Conservation (phyloP, 2,329 filamentous ascomycete species). For the Diaporthe sp. region DNA sequence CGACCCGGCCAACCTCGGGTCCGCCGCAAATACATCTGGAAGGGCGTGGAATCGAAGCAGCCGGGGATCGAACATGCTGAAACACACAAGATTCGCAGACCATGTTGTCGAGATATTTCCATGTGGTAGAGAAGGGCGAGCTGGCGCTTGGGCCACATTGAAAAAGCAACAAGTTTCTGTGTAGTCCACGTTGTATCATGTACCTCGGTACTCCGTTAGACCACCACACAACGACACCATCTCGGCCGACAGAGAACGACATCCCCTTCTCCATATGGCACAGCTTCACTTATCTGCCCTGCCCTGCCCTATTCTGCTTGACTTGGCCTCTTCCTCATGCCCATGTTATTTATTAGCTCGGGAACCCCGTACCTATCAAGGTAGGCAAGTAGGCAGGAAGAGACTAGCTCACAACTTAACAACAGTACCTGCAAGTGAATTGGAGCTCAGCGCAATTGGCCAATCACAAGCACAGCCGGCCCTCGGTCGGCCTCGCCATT, state of each 20-base stretch:
- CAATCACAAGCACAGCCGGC: slow-evolving; percentile 22
- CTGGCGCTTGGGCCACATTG: slow-evolving; percentile 24
- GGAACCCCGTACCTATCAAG: not conserved
- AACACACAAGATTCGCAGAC: not conserved
- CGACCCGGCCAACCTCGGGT: not conserved
- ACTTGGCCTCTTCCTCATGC: not conserved
- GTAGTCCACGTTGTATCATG: not conserved
- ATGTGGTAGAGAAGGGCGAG: not conserved
- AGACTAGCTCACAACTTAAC: not conserved
- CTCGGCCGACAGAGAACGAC: not conserved
- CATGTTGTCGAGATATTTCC: not conserved
- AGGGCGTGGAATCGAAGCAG: not conserved
- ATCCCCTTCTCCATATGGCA: not conserved
- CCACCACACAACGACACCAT: not conserved
- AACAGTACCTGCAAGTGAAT: not conserved
- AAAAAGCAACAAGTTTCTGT: not conserved
- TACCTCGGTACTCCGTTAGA: not conserved
- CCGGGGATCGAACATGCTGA: not conserved
- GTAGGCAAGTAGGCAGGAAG: not conserved
- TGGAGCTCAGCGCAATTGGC: slow-evolving; percentile 8
- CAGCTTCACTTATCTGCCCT: not conserved
- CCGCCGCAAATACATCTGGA: not conserved
- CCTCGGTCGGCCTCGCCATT: not conserved
- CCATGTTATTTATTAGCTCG: not conserved
- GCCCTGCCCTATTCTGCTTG: not conserved